Conservation (phyloP, 2,329 filamentous ascomycete species). For the Atkinsonella texensis region DNA sequence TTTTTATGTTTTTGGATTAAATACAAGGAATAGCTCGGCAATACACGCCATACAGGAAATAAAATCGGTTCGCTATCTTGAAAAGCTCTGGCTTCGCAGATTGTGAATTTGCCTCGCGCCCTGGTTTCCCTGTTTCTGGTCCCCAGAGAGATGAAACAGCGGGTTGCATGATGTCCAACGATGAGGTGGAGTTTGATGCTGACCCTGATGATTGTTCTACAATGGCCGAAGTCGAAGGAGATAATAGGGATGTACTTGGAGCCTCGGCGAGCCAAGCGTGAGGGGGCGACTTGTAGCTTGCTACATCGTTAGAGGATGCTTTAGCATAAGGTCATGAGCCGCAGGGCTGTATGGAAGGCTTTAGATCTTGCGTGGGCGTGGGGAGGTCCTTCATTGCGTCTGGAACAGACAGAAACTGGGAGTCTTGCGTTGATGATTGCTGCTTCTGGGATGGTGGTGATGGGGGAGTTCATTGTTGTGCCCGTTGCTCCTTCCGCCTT, state of each 20-base stretch:
- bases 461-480: not conserved
- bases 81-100: constrained; percentile 30
- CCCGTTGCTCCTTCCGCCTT: not conserved
- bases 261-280: not conserved
- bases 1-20: too few relatives aligned
- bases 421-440: not conserved
- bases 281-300: not conserved
- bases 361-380: not conserved
- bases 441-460: not conserved
- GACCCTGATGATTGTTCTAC: not conserved
- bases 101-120: not conserved
- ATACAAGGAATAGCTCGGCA: not conserved
- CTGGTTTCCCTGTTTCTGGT: constrained; percentile 27
- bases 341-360: not conserved
- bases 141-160: constrained; percentile 40
- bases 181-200: not conserved
- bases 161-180: constrained; percentile 15
- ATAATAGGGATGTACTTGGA: not conserved
- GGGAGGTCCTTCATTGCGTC: not conserved
- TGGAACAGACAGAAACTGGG: not conserved
- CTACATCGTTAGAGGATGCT: not conserved
- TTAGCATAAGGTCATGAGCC: not conserved
- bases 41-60: constrained; percentile 18
- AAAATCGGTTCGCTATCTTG: constrained; percentile 40
- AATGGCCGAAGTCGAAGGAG: not conserved